Percentiles rank a stretch among this genome's conserved stretches.
phyloP scores from a whole-genome alignment of 495 filamentous ascomycete species.

The Hypoxylon trugodes region DNA sequence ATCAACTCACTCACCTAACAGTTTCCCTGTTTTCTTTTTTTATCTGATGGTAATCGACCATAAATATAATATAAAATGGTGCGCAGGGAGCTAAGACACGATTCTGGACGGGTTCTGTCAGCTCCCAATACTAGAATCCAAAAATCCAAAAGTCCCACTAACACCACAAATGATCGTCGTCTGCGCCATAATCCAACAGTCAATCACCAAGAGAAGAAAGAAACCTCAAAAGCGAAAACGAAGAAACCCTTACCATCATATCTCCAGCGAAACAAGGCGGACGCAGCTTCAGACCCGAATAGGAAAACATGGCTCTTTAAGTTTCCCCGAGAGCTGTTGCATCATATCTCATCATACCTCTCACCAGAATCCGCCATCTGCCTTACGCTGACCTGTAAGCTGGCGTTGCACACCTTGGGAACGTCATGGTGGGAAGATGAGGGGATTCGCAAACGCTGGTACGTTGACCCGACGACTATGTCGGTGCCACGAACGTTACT shows the following conservation, averaged over 20 bases:
- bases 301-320: not conserved
- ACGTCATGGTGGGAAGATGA: constrained; percentile 3
- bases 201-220: not conserved
- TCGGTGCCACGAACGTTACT: not conserved
- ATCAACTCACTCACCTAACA: not conserved
- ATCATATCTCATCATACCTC: not conserved
- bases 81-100: not conserved
- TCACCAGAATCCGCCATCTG: not conserved
- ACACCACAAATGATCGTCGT: not conserved
- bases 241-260: not conserved
- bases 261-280: not conserved
- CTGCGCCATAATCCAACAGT: not conserved
- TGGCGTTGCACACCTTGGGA: not conserved
- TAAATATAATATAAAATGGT: not conserved
- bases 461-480: not conserved
- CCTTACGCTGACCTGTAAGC: constrained; percentile 3
- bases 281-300: constrained; percentile 6
- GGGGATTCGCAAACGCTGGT: not conserved
- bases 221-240: not conserved
- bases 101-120: not conserved
- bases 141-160: not conserved
- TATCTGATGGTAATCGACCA: not conserved
- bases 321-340: not conserved
- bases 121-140: not conserved
- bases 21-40: not conserved